Percentiles rank a stretch among this genome's conserved stretches.
Evolutionary conservation across 768 basidiomycete genomes (phyloP).

Genomic region (Calocybe gangraenosa): DNA sequence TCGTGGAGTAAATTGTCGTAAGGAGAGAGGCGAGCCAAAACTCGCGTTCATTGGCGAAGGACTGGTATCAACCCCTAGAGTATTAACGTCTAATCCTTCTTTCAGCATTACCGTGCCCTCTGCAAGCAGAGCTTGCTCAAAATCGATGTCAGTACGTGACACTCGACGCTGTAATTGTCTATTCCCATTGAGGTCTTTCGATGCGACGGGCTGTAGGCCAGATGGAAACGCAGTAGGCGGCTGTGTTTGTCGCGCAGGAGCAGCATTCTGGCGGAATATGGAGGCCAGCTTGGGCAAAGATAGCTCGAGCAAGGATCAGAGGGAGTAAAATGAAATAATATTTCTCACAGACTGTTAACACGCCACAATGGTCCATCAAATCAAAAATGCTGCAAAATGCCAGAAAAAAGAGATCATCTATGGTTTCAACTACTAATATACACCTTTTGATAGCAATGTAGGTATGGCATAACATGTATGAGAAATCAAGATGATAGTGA

Average conservation of each 20-base stretch:
- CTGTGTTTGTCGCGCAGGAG: conserved; percentile 32
- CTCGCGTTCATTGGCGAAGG: conserved; percentile 36
- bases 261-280: conserved; percentile 51
- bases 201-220: conserved; percentile 54
- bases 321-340: neutral
- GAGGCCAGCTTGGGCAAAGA: conserved; percentile 55
- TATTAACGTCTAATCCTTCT: conserved; percentile 68
- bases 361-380: conserved; percentile 13
- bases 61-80: conserved; percentile 52
- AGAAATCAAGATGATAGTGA: conserved; percentile 21
- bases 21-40: conserved; percentile 37
- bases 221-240: conserved; percentile 44
- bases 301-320: conserved; percentile 6
- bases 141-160: conserved; percentile 77
- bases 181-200: conserved; percentile 39
- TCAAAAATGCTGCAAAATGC: conserved; percentile 10
- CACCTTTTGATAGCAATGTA: conserved; percentile 6
- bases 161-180: conserved; percentile 44
- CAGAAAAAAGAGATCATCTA: conserved; percentile 6
- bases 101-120: conserved; percentile 66
- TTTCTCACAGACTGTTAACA: conserved; percentile 10
- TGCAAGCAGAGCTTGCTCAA: conserved; percentile 68
- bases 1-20: conserved; percentile 30
- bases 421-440: conserved; percentile 11
- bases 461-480: conserved; percentile 7